These are phyloP conservation scores for Eucalyptus pumila DNA, from an alignment of 345 rosid genomes.

Conservation along the genomic window DNA sequence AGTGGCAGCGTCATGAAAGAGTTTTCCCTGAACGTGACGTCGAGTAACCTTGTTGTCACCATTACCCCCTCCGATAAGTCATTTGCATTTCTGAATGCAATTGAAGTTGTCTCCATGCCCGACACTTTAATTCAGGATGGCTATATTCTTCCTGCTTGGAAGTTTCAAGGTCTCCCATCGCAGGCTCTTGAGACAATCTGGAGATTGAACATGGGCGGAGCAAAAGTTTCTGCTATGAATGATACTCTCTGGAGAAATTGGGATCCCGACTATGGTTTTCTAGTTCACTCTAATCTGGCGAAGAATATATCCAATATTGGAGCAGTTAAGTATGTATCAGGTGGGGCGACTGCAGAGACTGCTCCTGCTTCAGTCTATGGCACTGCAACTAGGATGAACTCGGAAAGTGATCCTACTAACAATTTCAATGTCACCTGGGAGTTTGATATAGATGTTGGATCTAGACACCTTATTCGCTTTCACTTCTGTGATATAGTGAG, in stretches of 20 bases:
- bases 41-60: constrained; percentile 37
- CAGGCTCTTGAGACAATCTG: constrained; percentile 68
- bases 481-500: constrained; percentile 84
- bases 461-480: constrained; percentile 63
- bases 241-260: constrained; percentile 81
- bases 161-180: constrained; percentile 25
- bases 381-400: constrained; percentile 52
- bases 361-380: constrained; percentile 78
- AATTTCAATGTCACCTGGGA: constrained; percentile 83
- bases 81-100: constrained; percentile 59
- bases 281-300: constrained; percentile 22
- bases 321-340: constrained; percentile 38
- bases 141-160: background rate
- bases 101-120: constrained; percentile 80
- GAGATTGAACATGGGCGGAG: constrained; percentile 94
- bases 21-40: constrained; percentile 42
- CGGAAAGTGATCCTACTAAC: constrained; percentile 20
- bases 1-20: constrained; percentile 39
- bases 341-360: constrained; percentile 30
- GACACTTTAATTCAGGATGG: constrained; percentile 38
- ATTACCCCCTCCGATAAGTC: constrained; percentile 46
- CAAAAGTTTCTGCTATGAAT: constrained; percentile 24
- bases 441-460: constrained; percentile 52
- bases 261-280: constrained; percentile 49
- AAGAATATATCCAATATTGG: constrained; percentile 12